Conservation (phyloP, 805 yeast species). For the Saturnispora ahearnii region DNA sequence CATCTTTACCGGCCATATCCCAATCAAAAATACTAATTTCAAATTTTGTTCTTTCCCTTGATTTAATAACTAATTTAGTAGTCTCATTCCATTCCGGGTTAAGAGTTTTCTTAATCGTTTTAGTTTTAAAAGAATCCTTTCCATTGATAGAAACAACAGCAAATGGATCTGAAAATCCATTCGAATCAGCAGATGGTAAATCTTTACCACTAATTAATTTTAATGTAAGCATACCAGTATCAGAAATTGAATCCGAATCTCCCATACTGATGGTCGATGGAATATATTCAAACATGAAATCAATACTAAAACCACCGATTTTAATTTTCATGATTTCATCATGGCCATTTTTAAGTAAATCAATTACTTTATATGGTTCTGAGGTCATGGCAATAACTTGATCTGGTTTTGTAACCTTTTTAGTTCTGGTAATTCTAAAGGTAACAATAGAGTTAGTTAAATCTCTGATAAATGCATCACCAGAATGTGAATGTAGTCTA, state of each 20-base stretch:
- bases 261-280: conserved; percentile 44
- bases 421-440: conserved; percentile 48
- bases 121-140: conserved; percentile 45
- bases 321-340: conserved; percentile 37
- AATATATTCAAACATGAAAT: conserved; percentile 46
- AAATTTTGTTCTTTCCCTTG: conserved; percentile 48
- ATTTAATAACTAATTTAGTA: conserved; percentile 48
- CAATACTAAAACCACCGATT: conserved; percentile 32
- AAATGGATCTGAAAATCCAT: conserved; percentile 74
- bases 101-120: conserved; percentile 54
- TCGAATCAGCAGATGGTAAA: conserved; percentile 52
- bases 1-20: conserved; percentile 70
- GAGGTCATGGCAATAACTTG: conserved; percentile 50
- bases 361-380: conserved; percentile 39
- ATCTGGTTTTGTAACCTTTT: conserved; percentile 36
- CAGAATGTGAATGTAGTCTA: conserved; percentile 36
- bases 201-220: conserved; percentile 48
- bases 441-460: conserved; percentile 49
- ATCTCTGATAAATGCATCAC: conserved; percentile 62
- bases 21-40: conserved; percentile 54
- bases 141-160: conserved; percentile 47
- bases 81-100: conserved; percentile 73
- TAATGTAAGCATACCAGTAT: conserved; percentile 56
- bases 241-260: conserved; percentile 47
- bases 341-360: conserved; percentile 44